Base-by-base conservation (phyloP, 176 grass and related monocot species). In the Aegilops speltoides region DNA sequence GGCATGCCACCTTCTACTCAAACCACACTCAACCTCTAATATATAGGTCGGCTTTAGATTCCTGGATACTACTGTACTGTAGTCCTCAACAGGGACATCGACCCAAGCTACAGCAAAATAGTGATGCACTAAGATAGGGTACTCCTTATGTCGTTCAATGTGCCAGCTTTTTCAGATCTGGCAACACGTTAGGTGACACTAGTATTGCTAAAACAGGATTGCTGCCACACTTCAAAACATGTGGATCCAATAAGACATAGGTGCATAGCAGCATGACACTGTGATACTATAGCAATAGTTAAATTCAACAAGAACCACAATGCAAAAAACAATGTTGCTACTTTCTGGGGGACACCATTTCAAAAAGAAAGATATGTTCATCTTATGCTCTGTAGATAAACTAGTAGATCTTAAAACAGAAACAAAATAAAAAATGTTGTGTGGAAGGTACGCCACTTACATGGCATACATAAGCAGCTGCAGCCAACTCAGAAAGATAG, bases 391-490 rank as follows among this genome's bases (percentile, higher is more conserved):
- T 72, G 31, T 50, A 22, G 34, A 50, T 31, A 56, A 62, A 72
- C 8, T 81, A 87, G 68, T 24, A 85, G 20, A 62, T 73, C 6
- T 26, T 73, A 31, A 76, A 67, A 13, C 17, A 70, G 36, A 73
- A 72, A 68, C 15, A 84, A 1, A 68, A n/a, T 37, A 79, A 61
- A 68, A 10, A 87, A 80, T 79, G n/a, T 16, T 7, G 38, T 17
- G 60, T 57, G 20, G 60, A 75, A 89, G 83, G 77, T 12, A 52
- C 54, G 83, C 84, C 62, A 90, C 92, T 89, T 91, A 98, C 93
- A 89, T 90, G 86, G 82, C 96, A 98, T 26, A 96, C 96, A 89
- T 91, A 96, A 50, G 93, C 93, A 85, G 93, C 93, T 29, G 96
- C 94, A 38, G 90, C 93, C 87, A 98, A 88, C 76, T 98, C 96